A percentile compares a stretch with the other conserved stretches of the same genome.
Conservation (phyloP, 805 yeast genomes). For the Wickerhamia fluorescens region DNA sequence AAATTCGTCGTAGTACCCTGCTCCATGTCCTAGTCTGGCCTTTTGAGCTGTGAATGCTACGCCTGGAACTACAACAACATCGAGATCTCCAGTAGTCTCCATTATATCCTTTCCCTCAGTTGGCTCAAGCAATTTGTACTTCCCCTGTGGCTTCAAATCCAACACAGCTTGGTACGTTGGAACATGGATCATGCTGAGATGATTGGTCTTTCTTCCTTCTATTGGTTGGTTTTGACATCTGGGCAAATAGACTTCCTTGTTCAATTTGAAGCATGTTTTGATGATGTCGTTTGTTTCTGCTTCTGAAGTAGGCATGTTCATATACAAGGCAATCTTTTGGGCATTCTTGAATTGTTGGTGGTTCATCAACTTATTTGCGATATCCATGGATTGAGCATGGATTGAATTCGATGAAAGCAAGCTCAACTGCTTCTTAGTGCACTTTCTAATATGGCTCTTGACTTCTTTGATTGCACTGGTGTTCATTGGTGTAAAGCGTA, state of each 20-base stretch:
- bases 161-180: constrained; percentile 35
- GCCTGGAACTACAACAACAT: constrained; percentile 77
- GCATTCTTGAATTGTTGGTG: constrained; percentile 38
- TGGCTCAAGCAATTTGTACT: constrained; percentile 66
- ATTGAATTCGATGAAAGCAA: constrained; percentile 11
- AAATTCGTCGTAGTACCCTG: constrained; percentile 81
- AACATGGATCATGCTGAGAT: constrained; percentile 53
- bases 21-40: constrained; percentile 82
- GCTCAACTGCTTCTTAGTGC: constrained; percentile 15
- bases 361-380: constrained; percentile 12
- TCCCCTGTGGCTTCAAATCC: constrained; percentile 57
- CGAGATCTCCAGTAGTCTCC: constrained; percentile 44
- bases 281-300: constrained; percentile 55
- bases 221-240: constrained; percentile 31
- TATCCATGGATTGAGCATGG: constrained; percentile 17
- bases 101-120: constrained; percentile 21
- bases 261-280: constrained; percentile 39
- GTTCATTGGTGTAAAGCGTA: no score
- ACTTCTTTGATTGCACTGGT: no score
- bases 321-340: constrained; percentile 52
- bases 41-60: constrained; percentile 59
- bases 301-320: constrained; percentile 74
- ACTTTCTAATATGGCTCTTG: constrained; percentile 19
- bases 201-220: constrained; percentile 26
- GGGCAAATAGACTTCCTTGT: constrained; percentile 55